A percentile compares a stretch with the other conserved stretches of the same genome.
Evolutionary conservation across 345 rosid genomes (phyloP).

Genomic region (Garcia nutans): DNA sequence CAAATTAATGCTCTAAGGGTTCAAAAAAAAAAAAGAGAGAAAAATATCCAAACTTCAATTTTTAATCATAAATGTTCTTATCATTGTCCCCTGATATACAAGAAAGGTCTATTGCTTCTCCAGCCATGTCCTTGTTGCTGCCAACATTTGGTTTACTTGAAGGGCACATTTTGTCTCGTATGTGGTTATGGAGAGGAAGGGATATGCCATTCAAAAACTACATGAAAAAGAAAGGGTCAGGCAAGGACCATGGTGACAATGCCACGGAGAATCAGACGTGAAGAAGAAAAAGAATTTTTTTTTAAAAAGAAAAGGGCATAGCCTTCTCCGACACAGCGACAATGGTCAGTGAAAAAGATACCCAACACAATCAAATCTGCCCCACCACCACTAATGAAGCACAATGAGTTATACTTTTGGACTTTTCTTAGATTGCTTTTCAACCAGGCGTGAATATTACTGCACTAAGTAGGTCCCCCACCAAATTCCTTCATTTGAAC

Average conservation of each 20-base stretch:
- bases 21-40: constrained; percentile 2
- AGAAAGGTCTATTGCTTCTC: constrained; percentile 19
- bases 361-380: constrained; percentile 56
- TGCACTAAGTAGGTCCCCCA: constrained; percentile 42
- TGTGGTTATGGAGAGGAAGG: constrained; percentile 18
- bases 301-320: not conserved
- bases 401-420: constrained; percentile 59
- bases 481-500: not conserved
- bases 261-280: constrained; percentile 64
- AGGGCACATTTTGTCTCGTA: constrained; percentile 35
- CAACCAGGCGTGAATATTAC: constrained; percentile 66
- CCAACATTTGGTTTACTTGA: constrained; percentile 17
- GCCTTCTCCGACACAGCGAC: constrained; percentile 52
- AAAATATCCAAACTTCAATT: constrained; percentile 3
- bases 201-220: constrained; percentile 18
- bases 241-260: constrained; percentile 55
- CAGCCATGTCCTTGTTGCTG: constrained; percentile 16
- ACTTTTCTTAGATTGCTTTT: constrained; percentile 52
- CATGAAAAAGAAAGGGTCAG: constrained; percentile 29
- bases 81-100: constrained; percentile 28
- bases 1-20: constrained; percentile 1
- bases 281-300: constrained; percentile 13
- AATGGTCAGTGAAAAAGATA: constrained; percentile 37
- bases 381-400: constrained; percentile 62
- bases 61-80: constrained; percentile 13